These are phyloP conservation scores for Berberis vulgaris DNA, from an alignment of 164 flowering plant genomes.

Conservation along the genomic window DNA sequence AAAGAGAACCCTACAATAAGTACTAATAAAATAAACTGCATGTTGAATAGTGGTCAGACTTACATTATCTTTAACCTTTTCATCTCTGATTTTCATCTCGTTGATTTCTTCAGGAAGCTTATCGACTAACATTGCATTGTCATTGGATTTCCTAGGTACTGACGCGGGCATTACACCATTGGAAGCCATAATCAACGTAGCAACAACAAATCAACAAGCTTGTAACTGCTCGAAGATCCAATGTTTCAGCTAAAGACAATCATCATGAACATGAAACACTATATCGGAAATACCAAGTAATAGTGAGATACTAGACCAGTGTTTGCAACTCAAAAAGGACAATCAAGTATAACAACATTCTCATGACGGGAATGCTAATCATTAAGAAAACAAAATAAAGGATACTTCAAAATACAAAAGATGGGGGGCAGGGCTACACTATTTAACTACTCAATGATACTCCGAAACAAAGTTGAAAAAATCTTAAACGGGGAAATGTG, in stretches of 20 bases:
- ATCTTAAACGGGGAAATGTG: too few relatives aligned
- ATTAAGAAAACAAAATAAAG: too few relatives aligned
- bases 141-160: constrained; percentile 22
- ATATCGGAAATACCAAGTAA: constrained; percentile 1
- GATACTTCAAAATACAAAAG: too few relatives aligned
- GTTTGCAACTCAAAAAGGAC: not conserved
- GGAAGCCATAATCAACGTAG: constrained; percentile 29
- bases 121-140: constrained; percentile 37
- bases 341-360: too few relatives aligned
- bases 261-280: not conserved
- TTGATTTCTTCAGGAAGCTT: constrained; percentile 59
- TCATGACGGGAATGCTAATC: too few relatives aligned
- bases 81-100: constrained; percentile 66
- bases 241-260: not conserved
- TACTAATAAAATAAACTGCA: too few relatives aligned
- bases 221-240: not conserved
- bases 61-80: constrained; percentile 29
- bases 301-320: not conserved
- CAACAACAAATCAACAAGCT: constrained; percentile 1
- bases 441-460: too few relatives aligned
- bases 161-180: constrained; percentile 24
- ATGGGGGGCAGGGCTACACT: too few relatives aligned
- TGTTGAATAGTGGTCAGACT: too few relatives aligned
- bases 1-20: too few relatives aligned
- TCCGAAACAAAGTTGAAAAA: too few relatives aligned